A percentile compares a stretch with the other conserved stretches of the same genome.
phyloP scores from a whole-genome alignment of 148 eudicot genomes.

The Camellia granthamiana region DNA sequence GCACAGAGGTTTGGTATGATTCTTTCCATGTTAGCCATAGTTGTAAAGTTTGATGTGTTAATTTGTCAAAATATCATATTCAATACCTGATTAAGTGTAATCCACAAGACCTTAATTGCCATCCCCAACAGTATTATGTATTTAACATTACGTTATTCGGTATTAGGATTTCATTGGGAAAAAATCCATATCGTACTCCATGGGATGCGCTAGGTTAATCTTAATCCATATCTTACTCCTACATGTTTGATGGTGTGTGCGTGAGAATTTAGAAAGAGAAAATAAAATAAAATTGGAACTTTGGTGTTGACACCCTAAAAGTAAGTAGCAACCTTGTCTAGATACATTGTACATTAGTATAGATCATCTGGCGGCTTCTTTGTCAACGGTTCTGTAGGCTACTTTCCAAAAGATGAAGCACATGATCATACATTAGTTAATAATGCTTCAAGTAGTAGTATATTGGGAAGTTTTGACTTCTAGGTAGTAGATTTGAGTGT shows the following conservation, averaged over 20 bases:
- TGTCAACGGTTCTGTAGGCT: not conserved
- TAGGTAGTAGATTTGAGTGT: not conserved
- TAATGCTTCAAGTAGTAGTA: not conserved
- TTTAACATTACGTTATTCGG: not conserved
- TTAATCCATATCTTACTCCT: too few species aligned
- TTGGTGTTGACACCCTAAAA: not conserved
- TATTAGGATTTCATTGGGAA: not conserved
- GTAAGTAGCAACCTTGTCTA: not conserved
- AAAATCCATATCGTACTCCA: not conserved
- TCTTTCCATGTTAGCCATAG: not conserved
- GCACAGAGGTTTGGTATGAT: slow-evolving; percentile 79
- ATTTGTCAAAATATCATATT: not conserved
- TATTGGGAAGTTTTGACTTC: not conserved
- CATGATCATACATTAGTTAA: not conserved
- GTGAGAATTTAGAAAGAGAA: not conserved
- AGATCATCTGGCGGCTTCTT: not conserved
- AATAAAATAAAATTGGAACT: not conserved
- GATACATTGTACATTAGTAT: not conserved
- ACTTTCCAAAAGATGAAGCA: not conserved
- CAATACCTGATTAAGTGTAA: not conserved
- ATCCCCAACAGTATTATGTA: not conserved
- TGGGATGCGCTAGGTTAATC: not conserved
- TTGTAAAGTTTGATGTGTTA: not conserved
- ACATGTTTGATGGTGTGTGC: not conserved
- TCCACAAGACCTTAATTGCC: not conserved